A percentile compares a stretch with the other conserved stretches of the same genome.
phyloP scores from a whole-genome alignment of 2,329 filamentous ascomycete genomes.

The Fusarium metavorans region DNA sequence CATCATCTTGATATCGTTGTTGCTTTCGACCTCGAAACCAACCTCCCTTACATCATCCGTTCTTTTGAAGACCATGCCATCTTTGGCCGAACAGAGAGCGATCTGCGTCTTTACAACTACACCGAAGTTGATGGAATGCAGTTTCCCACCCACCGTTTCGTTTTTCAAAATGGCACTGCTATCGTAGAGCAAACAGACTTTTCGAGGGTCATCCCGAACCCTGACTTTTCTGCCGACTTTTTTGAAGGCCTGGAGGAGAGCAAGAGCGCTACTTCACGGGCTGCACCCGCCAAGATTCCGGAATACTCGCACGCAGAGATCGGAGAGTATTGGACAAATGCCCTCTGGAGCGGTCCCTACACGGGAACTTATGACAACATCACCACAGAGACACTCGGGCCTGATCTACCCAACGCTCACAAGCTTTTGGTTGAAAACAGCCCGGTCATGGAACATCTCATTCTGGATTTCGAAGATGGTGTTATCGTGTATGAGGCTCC shows the following conservation, averaged over 20 bases:
- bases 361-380: constrained; percentile 10
- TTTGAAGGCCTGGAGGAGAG: background rate
- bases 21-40: background rate
- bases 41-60: background rate
- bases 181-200: background rate
- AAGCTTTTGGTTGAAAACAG: background rate
- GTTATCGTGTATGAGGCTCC: constrained; percentile 28
- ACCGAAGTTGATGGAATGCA: constrained; percentile 10
- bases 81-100: constrained; percentile 18
- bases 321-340: constrained; percentile 19
- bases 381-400: background rate
- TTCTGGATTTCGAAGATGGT: constrained; percentile 26
- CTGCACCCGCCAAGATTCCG: background rate
- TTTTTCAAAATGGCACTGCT: background rate
- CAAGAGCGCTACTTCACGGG: background rate
- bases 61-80: constrained; percentile 9
- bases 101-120: constrained; percentile 25
- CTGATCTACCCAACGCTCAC: background rate
- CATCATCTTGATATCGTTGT: background rate
- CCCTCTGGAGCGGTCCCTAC: constrained; percentile 23
- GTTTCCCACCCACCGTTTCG: constrained; percentile 10
- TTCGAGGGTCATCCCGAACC: background rate
- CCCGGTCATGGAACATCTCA: constrained; percentile 4
- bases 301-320: constrained; percentile 22
- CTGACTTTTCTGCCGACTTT: background rate